Conservation (phyloP, 305 asterid genomes). For the Striga hermonthica region DNA sequence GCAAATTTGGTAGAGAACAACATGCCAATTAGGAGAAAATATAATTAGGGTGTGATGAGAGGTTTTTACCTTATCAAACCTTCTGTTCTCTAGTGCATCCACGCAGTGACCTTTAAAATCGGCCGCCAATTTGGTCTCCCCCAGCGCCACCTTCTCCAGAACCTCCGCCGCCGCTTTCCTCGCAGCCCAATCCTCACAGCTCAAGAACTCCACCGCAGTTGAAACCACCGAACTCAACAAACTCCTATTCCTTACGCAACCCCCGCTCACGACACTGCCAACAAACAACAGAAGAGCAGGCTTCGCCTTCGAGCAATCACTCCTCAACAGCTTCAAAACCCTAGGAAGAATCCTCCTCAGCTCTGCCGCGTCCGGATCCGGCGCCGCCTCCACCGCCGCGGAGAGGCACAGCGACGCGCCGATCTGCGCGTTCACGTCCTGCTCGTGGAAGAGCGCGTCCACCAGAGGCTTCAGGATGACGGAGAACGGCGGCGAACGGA, state of each 20-base stretch:
- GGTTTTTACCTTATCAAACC: conserved; percentile 71
- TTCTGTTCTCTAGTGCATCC: conserved; percentile 54
- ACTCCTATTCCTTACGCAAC: conserved; percentile 47
- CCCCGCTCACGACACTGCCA: conserved; percentile 49
- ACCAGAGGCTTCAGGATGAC: conserved; percentile 57
- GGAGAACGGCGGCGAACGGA: conserved; percentile 56
- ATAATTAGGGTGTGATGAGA: neutral
- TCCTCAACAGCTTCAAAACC: conserved; percentile 55
- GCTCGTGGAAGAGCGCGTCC: conserved; percentile 69
- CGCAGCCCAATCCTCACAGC: conserved; percentile 76
- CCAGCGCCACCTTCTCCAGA: conserved; percentile 48
- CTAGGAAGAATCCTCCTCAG: conserved; percentile 57
- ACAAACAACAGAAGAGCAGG: conserved; percentile 50
- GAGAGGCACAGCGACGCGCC: conserved; percentile 75
- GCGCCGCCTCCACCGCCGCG: conserved; percentile 77
- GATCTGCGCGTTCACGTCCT: conserved; percentile 69
- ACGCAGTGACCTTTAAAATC: conserved; percentile 50
- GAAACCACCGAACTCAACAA: conserved; percentile 43
- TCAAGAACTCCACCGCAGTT: conserved; percentile 51
- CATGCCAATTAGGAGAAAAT: neutral
- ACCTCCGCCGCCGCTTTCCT: conserved; percentile 85
- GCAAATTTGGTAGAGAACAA: neutral
- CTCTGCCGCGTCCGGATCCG: conserved; percentile 58
- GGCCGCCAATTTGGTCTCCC: conserved; percentile 43
- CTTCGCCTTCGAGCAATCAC: conserved; percentile 70